Percentiles rank a stretch among this genome's conserved stretches.
These are phyloP conservation scores for Beauveria rudraprayagi DNA, from an alignment of 2,329 filamentous ascomycete species.

Conservation along the genomic window DNA sequence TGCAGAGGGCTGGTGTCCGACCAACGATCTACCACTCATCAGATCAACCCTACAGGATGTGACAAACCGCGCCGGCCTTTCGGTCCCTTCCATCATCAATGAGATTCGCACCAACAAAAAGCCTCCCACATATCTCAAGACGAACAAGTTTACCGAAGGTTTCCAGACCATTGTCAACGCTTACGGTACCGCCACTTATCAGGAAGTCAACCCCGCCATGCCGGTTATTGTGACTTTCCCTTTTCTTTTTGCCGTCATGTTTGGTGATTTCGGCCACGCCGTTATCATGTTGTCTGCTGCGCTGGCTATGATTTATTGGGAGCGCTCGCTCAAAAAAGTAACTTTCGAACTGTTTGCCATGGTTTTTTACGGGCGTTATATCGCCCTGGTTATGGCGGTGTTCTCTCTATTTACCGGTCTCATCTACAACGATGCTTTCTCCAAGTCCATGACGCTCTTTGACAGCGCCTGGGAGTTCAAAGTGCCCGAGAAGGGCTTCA, in stretches of 20 bases:
- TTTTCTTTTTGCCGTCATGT: slow-evolving; percentile 99
- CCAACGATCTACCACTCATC: slow-evolving; percentile 80
- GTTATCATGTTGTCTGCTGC: slow-evolving; percentile 79
- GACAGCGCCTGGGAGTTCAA: slow-evolving; percentile 80
- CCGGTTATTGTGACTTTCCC: slow-evolving; percentile 96
- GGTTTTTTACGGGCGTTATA: slow-evolving; percentile 98
- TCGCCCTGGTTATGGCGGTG: slow-evolving; percentile 94
- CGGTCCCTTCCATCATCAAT: slow-evolving; percentile 98
- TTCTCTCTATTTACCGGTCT: slow-evolving; percentile 97
- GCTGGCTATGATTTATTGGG: slow-evolving; percentile 91
- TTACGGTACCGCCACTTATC: slow-evolving; percentile 95
- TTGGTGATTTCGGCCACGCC: slow-evolving; percentile 94
- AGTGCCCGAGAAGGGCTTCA: slow-evolving; percentile 54
- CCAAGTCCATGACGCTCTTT: slow-evolving; percentile 83
- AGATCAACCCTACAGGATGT: slow-evolving; percentile 93
- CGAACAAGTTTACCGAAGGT: slow-evolving; percentile 95
- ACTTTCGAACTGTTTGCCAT: slow-evolving; percentile 91
- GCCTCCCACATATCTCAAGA: slow-evolving; percentile 93
- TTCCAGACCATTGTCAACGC: slow-evolving; percentile 99
- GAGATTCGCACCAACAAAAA: slow-evolving; percentile 96
- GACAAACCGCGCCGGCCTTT: slow-evolving; percentile 88
- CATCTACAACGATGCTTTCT: slow-evolving; percentile 97
- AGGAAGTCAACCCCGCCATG: slow-evolving; percentile 91
- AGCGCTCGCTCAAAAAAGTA: slow-evolving; percentile 88
- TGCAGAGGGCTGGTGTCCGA: slow-evolving; percentile 95